Conservation (phyloP, 179 eudicot genomes). For the Drosera spatulata region DNA sequence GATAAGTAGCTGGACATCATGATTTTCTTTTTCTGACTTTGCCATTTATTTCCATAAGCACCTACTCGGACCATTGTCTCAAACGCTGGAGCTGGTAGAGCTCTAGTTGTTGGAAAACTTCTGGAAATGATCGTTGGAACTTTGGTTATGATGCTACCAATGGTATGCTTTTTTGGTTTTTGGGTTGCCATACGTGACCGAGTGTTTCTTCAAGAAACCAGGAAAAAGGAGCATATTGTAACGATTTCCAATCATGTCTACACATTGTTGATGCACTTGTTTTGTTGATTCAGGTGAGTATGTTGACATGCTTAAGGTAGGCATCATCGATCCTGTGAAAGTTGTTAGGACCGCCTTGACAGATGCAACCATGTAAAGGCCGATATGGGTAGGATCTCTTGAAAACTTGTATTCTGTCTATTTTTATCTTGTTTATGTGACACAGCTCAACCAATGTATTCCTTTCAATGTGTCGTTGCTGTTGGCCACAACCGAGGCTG, state of each 20-base stretch:
- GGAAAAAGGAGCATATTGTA: too few species aligned
- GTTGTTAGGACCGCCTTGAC: constrained; percentile 82
- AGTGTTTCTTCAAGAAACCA: neutral
- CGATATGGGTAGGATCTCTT: neutral
- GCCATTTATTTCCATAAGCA: constrained; percentile 30
- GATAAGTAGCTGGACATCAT: neutral
- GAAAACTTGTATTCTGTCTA: neutral
- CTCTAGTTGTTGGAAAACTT: constrained; percentile 71
- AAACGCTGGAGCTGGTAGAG: constrained; percentile 86
- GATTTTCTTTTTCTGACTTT: neutral
- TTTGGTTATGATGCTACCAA: constrained; percentile 84
- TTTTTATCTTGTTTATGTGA: neutral
- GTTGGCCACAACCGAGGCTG: constrained; percentile 73
- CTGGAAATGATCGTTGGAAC: constrained; percentile 63
- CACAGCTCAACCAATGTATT: neutral
- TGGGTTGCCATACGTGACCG: too few species aligned
- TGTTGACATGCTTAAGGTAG: constrained; percentile 80
- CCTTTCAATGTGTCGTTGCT: constrained; percentile 59
- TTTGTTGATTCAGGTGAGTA: constrained; percentile 44
- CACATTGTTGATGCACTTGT: neutral
- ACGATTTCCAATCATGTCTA: neutral
- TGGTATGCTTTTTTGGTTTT: too few species aligned
- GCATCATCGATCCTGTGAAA: constrained; percentile 90
- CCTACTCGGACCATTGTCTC: constrained; percentile 68
- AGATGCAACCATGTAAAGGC: constrained; percentile 85